Conservation (phyloP, 78 protist genomes). For the Andalucia godoyi region DNA sequence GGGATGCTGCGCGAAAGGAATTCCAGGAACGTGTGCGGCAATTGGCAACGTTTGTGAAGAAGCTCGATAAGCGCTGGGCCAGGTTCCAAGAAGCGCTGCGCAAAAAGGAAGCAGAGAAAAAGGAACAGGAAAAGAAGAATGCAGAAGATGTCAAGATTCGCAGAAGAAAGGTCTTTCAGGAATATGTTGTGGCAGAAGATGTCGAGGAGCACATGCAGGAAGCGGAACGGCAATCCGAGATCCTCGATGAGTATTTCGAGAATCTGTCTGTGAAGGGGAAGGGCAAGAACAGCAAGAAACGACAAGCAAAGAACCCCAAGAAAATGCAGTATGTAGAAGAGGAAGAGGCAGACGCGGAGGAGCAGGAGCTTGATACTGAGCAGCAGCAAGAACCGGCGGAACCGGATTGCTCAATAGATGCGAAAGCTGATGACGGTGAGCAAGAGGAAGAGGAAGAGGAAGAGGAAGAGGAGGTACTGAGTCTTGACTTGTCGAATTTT, state of each 20-base stretch:
- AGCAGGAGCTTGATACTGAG: constrained; percentile 7
- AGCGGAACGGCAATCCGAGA: not conserved
- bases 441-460: constrained; percentile 13
- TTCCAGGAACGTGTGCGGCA: constrained; percentile 17
- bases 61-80: constrained; percentile 17
- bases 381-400: not conserved
- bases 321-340: too few relatives aligned
- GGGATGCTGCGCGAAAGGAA: constrained; percentile 8
- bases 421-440: constrained; percentile 1
- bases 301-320: not conserved
- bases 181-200: not conserved
- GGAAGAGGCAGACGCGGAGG: too few relatives aligned
- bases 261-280: not conserved
- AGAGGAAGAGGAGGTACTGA: not conserved
- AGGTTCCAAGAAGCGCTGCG: not conserved
- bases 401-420: too few relatives aligned
- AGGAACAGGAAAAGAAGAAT: not conserved
- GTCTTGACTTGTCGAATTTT: too few relatives aligned
- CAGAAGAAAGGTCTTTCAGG: not conserved
- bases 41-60: constrained; percentile 31
- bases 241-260: not conserved
- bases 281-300: not conserved
- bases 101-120: not conserved
- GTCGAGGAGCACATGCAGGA: not conserved
- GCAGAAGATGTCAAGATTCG: not conserved